phyloP scores from a whole-genome alignment of 2,329 filamentous ascomycete species.

The Cordyceps militaris region DNA sequence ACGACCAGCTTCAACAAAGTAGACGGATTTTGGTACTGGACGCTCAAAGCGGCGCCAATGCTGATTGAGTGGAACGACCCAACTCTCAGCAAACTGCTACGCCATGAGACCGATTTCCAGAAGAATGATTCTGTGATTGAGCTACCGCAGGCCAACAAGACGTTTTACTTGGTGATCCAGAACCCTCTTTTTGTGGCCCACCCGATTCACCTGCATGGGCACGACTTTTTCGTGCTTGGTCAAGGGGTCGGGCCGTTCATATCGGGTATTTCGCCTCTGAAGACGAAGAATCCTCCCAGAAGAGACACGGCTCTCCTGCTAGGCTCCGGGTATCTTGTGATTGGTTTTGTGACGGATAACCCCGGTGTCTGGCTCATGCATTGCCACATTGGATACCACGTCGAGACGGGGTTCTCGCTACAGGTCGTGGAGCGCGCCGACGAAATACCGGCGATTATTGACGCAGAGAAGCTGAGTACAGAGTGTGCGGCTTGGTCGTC shows the following conservation, averaged over 20 bases:
- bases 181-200: constrained; percentile 13
- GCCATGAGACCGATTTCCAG: background rate
- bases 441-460: background rate
- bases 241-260: constrained; percentile 7
- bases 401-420: constrained; percentile 26
- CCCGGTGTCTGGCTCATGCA: constrained; percentile 51
- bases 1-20: background rate
- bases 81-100: background rate
- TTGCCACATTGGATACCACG: constrained; percentile 56
- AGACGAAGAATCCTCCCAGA: constrained; percentile 38
- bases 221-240: constrained; percentile 18
- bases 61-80: background rate
- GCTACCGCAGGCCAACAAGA: constrained; percentile 10
- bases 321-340: constrained; percentile 36
- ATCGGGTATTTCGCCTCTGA: background rate
- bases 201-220: constrained; percentile 20
- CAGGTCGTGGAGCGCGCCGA: background rate
- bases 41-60: background rate
- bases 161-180: constrained; percentile 17
- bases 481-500: background rate
- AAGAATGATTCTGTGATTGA: background rate
- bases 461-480: background rate
- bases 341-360: constrained; percentile 38
- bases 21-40: background rate
- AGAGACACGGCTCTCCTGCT: constrained; percentile 45